Evolutionary conservation across 2,329 filamentous ascomycete species (phyloP).

Genomic region (Sclerotinia spermophila): DNA sequence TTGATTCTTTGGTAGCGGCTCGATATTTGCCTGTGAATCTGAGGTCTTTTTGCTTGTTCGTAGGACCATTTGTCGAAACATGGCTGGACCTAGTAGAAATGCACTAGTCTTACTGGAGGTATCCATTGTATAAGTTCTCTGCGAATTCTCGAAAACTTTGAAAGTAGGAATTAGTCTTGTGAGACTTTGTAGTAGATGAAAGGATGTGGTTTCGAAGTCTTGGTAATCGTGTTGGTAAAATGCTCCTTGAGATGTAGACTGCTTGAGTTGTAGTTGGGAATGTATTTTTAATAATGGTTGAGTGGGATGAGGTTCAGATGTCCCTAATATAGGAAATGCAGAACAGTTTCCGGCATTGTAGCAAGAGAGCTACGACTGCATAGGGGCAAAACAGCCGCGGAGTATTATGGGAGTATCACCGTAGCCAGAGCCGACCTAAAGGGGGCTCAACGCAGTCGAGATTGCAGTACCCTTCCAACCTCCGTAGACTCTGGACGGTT

Average conservation of each 20-base stretch:
- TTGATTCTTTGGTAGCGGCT: too few species aligned
- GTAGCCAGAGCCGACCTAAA: not conserved
- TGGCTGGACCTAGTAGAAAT: not conserved
- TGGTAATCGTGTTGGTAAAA: not conserved
- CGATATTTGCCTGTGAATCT: accelerated
- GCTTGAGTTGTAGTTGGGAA: not conserved
- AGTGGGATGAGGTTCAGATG: not conserved
- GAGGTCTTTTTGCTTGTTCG: not conserved
- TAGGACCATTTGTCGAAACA: not conserved
- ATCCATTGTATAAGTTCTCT: not conserved
- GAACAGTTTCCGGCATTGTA: not conserved
- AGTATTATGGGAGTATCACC: not conserved
- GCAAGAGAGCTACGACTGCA: accelerated
- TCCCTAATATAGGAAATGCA: not conserved
- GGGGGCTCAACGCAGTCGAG: not conserved
- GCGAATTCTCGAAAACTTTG: accelerated
- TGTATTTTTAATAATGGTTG: not conserved
- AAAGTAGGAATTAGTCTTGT: not conserved
- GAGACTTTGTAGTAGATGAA: not conserved
- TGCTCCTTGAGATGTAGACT: not conserved
- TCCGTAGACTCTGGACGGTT: too few species aligned
- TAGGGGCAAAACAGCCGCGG: accelerated
- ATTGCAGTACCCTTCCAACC: not conserved
- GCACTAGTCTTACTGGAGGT: accelerated
- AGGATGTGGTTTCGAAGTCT: not conserved